phyloP scores from a whole-genome alignment of 306 rosid species.

The Pyrus betulifolia region DNA sequence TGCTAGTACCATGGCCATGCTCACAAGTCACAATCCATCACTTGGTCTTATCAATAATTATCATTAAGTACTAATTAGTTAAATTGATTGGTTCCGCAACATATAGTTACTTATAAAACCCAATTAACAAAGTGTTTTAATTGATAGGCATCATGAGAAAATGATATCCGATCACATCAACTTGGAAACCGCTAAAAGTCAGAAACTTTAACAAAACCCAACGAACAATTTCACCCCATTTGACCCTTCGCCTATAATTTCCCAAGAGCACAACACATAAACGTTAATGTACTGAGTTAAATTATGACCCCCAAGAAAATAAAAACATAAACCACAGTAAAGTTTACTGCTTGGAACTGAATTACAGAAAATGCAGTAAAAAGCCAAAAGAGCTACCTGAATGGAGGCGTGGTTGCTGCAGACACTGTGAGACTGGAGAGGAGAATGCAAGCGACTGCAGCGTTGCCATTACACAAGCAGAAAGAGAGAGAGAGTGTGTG shows the following conservation, averaged over 20 bases:
- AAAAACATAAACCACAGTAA: not conserved
- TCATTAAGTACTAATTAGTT: not conserved
- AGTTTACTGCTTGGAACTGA: too few species aligned
- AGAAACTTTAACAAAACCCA: not conserved
- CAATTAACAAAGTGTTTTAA: not conserved
- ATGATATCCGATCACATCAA: not conserved
- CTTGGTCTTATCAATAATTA: not conserved
- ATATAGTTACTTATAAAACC: not conserved
- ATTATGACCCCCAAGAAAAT: not conserved
- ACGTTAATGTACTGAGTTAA: not conserved
- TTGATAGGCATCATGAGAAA: not conserved
- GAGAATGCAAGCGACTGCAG: conserved; percentile 67
- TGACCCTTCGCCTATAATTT: not conserved
- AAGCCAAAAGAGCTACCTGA: conserved; percentile 27
- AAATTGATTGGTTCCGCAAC: not conserved
- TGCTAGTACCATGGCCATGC: not conserved
- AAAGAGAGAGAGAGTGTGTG: not conserved
- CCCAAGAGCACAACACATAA: not conserved
- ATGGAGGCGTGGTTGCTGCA: conserved; percentile 47
- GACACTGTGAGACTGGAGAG: conserved; percentile 48
- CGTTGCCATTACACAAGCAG: conserved; percentile 54
- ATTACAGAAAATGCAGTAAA: not conserved
- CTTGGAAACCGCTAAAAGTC: not conserved
- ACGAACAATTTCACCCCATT: not conserved
- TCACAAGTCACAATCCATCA: not conserved